Conservation (phyloP, 306 rosid genomes). For the Vigna radiata region DNA sequence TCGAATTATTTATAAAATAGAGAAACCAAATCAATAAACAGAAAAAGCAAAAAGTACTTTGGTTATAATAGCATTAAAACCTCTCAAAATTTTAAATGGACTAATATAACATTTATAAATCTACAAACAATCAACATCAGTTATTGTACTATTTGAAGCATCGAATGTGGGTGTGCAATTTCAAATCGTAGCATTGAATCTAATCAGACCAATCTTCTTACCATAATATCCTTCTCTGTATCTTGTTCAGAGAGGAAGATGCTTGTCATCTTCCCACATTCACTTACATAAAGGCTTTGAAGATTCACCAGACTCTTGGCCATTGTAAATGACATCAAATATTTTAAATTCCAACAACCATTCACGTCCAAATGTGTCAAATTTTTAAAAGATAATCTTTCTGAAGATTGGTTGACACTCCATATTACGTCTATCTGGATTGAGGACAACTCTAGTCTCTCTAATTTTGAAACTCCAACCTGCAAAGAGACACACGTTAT, state of each 20-base stretch:
- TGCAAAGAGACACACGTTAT: background rate
- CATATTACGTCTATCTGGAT: background rate
- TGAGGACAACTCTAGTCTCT: background rate
- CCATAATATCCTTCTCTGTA: too few species aligned
- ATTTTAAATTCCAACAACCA: background rate
- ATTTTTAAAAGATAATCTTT: background rate
- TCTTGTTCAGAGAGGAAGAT: background rate
- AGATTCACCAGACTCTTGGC: background rate
- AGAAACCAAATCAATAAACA: background rate
- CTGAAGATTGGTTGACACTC: background rate
- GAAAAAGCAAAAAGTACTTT: too few species aligned
- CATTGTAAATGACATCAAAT: background rate
- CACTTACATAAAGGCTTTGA: constrained; percentile 7
- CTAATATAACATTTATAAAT: too few species aligned
- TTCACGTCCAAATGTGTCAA: background rate
- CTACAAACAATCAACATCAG: too few species aligned
- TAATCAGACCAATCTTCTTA: too few species aligned
- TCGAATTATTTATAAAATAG: background rate
- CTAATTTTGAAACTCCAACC: background rate
- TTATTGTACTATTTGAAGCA: too few species aligned
- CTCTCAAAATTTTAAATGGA: too few species aligned
- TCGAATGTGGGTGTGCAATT: too few species aligned
- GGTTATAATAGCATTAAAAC: too few species aligned
- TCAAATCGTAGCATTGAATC: too few species aligned
- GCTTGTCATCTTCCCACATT: background rate